phyloP scores from a whole-genome alignment of 2,329 filamentous ascomycete genomes.

The Colletotrichum tamarilloi region DNA sequence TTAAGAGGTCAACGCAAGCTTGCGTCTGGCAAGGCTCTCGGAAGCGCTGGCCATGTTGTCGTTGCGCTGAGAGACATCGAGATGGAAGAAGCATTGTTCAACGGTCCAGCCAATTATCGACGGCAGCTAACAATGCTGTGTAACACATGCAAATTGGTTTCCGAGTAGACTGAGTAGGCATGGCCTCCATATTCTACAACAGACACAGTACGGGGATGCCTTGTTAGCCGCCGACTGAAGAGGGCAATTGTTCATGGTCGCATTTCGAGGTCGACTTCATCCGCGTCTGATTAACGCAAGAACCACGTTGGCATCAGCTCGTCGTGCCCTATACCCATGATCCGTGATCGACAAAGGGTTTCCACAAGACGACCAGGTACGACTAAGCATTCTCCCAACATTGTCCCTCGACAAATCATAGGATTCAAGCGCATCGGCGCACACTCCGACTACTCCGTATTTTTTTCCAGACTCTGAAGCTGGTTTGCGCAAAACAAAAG shows the following conservation, averaged over 20 bases:
- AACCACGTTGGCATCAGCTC: slow-evolving; percentile 6
- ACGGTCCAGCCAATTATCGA: neutral
- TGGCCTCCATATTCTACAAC: neutral
- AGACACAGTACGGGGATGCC: neutral
- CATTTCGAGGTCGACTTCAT: slow-evolving; percentile 1
- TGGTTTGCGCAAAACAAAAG: slow-evolving; percentile 12
- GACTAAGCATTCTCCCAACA: neutral
- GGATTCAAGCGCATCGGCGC: slow-evolving; percentile 11
- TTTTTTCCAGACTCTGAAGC: neutral
- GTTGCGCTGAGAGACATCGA: neutral
- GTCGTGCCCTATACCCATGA: slow-evolving; percentile 11
- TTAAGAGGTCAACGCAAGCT: neutral
- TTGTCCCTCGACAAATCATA: slow-evolving; percentile 6
- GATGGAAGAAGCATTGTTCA: neutral
- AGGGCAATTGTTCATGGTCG: neutral
- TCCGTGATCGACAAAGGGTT: slow-evolving; percentile 19
- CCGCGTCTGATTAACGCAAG: slow-evolving; percentile 31
- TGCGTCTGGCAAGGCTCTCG: neutral
- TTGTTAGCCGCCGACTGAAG: neutral
- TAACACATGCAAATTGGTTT: neutral
- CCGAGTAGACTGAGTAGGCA: neutral
- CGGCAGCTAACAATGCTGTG: neutral
- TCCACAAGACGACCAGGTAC: neutral
- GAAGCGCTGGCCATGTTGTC: neutral
- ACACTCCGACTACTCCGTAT: slow-evolving; percentile 15